These are phyloP conservation scores for Zygosaccharomyces pseudobailii DNA, from an alignment of 1,139 yeast genomes.

Conservation along the genomic window DNA sequence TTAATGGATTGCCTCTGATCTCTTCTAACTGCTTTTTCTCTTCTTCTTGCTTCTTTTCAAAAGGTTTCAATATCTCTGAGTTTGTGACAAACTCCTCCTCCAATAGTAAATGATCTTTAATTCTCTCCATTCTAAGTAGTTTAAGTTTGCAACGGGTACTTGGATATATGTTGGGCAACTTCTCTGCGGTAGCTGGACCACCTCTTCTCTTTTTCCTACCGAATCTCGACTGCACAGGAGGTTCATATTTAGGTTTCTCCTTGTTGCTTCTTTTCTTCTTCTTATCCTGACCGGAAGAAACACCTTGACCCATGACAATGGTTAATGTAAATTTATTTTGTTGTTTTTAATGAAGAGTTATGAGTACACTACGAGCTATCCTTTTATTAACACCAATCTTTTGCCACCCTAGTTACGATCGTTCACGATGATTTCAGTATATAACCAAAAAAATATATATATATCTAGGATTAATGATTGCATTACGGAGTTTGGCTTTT, in stretches of 20 bases:
- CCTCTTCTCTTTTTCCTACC: constrained; percentile 73
- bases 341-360: background rate
- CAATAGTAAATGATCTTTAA: constrained; percentile 87
- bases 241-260: constrained; percentile 92
- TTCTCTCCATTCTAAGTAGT: constrained; percentile 86
- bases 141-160: constrained; percentile 90
- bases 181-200: constrained; percentile 86
- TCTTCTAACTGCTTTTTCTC: constrained; percentile 94
- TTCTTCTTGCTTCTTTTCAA: constrained; percentile 94
- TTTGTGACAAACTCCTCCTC: constrained; percentile 96
- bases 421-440: background rate
- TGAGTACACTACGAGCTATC: too few relatives aligned
- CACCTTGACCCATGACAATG: constrained; percentile 66
- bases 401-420: background rate
- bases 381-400: background rate
- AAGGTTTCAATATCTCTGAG: constrained; percentile 91
- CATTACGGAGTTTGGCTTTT: too few relatives aligned
- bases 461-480: too few relatives aligned
- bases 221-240: constrained; percentile 92
- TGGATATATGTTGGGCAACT: constrained; percentile 85
- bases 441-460: too few relatives aligned
- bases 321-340: background rate
- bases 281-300: constrained; percentile 69
- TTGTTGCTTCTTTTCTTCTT: constrained; percentile 70
- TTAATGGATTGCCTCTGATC: constrained; percentile 93